These are phyloP conservation scores for Kazachstania martiniae DNA, from an alignment of 805 yeast species.

Conservation along the genomic window DNA sequence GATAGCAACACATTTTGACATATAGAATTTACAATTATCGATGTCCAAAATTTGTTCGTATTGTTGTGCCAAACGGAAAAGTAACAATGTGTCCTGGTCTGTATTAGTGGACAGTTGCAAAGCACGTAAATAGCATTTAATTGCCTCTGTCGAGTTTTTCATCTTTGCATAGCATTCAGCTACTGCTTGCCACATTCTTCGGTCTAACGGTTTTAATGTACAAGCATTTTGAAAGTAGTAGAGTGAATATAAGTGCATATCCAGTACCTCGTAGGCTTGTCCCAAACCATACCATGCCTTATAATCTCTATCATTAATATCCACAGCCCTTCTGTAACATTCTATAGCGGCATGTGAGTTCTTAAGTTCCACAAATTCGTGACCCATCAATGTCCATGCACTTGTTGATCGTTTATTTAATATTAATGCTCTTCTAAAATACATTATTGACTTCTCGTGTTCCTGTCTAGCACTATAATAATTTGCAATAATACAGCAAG, in stretches of 20 bases:
- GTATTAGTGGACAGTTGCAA: conserved; percentile 41
- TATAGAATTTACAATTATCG: conserved; percentile 45
- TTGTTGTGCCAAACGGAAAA: conserved; percentile 55
- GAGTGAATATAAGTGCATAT: conserved; percentile 85
- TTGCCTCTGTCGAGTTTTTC: conserved; percentile 57
- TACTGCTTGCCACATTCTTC: conserved; percentile 93
- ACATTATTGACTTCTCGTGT: conserved; percentile 90
- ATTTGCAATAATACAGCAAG: conserved; percentile 90
- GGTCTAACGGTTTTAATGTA: conserved; percentile 76
- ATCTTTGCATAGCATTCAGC: conserved; percentile 83
- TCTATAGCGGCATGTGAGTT: conserved; percentile 97
- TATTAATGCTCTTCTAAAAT: conserved; percentile 79
- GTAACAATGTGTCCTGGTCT: conserved; percentile 41
- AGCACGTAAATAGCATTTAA: conserved; percentile 75
- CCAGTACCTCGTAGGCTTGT: conserved; percentile 93
- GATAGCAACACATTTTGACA: conserved; percentile 46
- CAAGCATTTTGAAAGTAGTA: conserved; percentile 91
- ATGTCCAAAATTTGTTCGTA: conserved; percentile 46
- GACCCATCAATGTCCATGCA: conserved; percentile 99
- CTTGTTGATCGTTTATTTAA: conserved; percentile 69
- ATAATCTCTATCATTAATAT: conserved; percentile 77
- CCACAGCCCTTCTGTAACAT: conserved; percentile 87
- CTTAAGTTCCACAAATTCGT: conserved; percentile 91
- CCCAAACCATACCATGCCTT: conserved; percentile 98
- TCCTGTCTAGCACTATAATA: conserved; percentile 85